Evolutionary conservation across 148 eudicot genomes (phyloP), one percentile per base, ranked within the genome.

Genomic region (Nepenthes gracilis): DNA sequence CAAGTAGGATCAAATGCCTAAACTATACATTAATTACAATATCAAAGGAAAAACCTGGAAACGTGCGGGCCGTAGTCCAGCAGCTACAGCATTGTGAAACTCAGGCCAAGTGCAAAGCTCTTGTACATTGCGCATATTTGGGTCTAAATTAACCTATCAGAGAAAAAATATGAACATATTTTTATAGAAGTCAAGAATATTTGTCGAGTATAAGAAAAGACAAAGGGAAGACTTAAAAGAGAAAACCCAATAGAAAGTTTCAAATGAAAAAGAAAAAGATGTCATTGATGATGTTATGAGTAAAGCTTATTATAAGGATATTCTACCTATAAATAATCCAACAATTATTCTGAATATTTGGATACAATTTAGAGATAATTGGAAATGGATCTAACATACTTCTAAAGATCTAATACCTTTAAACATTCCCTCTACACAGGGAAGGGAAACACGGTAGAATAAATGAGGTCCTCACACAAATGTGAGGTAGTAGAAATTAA

Each of bases 1-100:
- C 47, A 38, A 23, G 23, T 23, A 23, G 47, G 2, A 1, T 58
- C 6, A 67, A 5, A 7, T 4, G 32, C 23, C 34, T 37, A 47
- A 53, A 32, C 43, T 33, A 59, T 43, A 9, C 4, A 61, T 32
- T 13, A 60, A 35, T 51, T 36, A 56, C 2, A 32, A 5, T 12
- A 15, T 37, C 33, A 54, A 59, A 59, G 33, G 55, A 62, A 47
- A 64, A 64, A 93, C 99, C 96, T 86, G 96, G 50, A 86, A 75
- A 34, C 87, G 87, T 48, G 91, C 81, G 23, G 89, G 81, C 60
- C 87, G 81, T 67, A 93, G 68, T 57, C 99, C 99, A 79, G 96
- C 86, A 58, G 99, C 96, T 67, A 93, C 99, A 66, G 99, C 96
- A 81, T 93, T 93, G 78, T 93, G 96, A 80, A 93, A 88, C 78